A percentile compares a stretch with the other conserved stretches of the same genome.
These are phyloP conservation scores for Hypericum androsaemum DNA, from an alignment of 345 rosid genomes.

Conservation along the genomic window DNA sequence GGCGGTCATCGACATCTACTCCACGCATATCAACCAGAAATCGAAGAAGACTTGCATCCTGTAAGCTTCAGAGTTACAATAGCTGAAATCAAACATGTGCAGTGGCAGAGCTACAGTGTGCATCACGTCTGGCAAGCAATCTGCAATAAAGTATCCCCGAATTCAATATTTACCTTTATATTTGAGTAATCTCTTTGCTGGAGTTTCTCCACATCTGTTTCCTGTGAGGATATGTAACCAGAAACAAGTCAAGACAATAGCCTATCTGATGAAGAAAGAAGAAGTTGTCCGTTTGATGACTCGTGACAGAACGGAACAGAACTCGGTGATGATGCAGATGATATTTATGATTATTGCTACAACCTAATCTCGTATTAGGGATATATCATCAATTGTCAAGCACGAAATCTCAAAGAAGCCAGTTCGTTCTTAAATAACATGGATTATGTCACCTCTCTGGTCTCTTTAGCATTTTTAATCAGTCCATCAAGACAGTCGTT, in stretches of 20 bases:
- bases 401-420: no score
- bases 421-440: neutral
- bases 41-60: slow-evolving; percentile 92
- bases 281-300: no score
- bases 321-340: no score
- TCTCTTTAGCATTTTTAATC: slow-evolving; percentile 85
- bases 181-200: slow-evolving; percentile 79
- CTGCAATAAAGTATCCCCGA: neutral
- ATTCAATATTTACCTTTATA: slow-evolving; percentile 43
- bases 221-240: slow-evolving; percentile 35
- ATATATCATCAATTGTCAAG: no score
- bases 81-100: slow-evolving; percentile 4
- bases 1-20: slow-evolving; percentile 75
- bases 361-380: no score
- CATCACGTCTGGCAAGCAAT: neutral
- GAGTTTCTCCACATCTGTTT: slow-evolving; percentile 81
- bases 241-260: neutral
- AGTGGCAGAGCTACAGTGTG: no score
- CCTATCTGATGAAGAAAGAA: no score
- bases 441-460: slow-evolving; percentile 50
- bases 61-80: slow-evolving; percentile 22
- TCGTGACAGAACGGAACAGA: no score
- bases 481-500: slow-evolving; percentile 92
- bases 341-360: no score
- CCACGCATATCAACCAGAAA: slow-evolving; percentile 94